Evolutionary conservation across 108 stramenopile genomes (phyloP).

Genomic region (Fragilaria crotonensis): DNA sequence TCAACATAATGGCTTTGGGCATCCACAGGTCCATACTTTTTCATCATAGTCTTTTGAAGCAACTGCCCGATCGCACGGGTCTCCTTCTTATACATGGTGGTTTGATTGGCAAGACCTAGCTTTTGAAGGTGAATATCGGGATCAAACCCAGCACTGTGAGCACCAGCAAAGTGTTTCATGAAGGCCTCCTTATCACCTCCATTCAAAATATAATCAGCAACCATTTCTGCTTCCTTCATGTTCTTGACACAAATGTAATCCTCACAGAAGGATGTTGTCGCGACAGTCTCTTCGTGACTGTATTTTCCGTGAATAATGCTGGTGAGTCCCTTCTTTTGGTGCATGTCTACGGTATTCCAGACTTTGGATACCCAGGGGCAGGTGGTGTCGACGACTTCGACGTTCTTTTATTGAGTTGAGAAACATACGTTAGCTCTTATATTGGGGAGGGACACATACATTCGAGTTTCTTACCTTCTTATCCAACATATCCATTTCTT

Average conservation of each 20-base stretch:
- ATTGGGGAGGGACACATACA: background rate
- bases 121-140: conserved; percentile 90
- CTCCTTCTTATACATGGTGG: conserved; percentile 99
- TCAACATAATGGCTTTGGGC: conserved; percentile 81
- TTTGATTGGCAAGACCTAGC: conserved; percentile 95
- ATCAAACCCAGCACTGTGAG: conserved; percentile 89
- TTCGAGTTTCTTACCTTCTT: conserved; percentile 29
- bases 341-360: conserved; percentile 94
- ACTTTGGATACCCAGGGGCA: conserved; percentile 98
- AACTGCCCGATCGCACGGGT: conserved; percentile 91
- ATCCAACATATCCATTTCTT: conserved; percentile 84
- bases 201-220: conserved; percentile 87
- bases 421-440: background rate
- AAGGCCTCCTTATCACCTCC: conserved; percentile 89
- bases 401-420: conserved; percentile 49
- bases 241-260: conserved; percentile 94
- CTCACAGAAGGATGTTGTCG: conserved; percentile 88
- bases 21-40: conserved; percentile 81
- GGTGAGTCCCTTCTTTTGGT: conserved; percentile 79
- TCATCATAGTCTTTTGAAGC: conserved; percentile 87
- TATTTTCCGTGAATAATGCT: conserved; percentile 95
- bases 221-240: conserved; percentile 94
- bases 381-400: conserved; percentile 94
- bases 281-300: conserved; percentile 93
- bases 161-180: conserved; percentile 84